phyloP scores from a whole-genome alignment of 495 filamentous ascomycete genomes.

The Lophium mytilinum region DNA sequence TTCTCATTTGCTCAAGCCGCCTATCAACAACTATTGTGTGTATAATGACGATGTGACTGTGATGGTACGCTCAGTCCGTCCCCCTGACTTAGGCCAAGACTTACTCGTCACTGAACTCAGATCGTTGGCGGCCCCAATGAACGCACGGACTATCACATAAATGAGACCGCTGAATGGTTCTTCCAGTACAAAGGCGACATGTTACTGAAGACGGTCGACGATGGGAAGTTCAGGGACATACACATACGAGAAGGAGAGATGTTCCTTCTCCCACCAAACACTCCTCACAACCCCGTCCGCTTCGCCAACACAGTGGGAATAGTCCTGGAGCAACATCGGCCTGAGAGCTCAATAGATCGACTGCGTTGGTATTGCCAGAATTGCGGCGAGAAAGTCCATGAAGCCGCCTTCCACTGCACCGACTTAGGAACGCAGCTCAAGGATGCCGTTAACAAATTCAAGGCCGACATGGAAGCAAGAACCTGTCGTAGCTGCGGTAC shows the following conservation, averaged over 20 bases:
- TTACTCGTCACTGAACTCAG: constrained; percentile 33
- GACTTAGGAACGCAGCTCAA: constrained; percentile 97
- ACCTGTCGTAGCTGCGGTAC: constrained; percentile 72
- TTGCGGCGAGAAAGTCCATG: constrained; percentile 69
- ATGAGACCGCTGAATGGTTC: constrained; percentile 93
- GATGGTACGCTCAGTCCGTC: constrained; percentile 59
- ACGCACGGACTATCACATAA: constrained; percentile 97
- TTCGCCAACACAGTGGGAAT: constrained; percentile 67
- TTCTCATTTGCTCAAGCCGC: constrained; percentile 85
- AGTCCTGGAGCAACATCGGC: constrained; percentile 83
- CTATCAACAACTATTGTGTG: constrained; percentile 95
- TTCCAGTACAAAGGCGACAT: constrained; percentile 91
- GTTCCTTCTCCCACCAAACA: constrained; percentile 84
- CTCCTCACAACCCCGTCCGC: constrained; percentile 74
- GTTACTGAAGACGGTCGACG: constrained; percentile 83
- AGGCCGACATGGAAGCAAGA: constrained; percentile 59
- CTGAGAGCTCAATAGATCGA: constrained; percentile 58
- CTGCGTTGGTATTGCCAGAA: constrained; percentile 85
- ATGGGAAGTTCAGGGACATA: constrained; percentile 65
- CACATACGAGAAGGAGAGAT: constrained; percentile 87
- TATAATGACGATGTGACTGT: constrained; percentile 75
- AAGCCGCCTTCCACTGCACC: constrained; percentile 79
- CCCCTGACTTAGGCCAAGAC: no score
- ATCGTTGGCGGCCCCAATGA: constrained; percentile 96
- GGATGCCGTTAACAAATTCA: constrained; percentile 79